Evolutionary conservation across 2,329 filamentous ascomycete genomes (phyloP), one percentile per base, ranked within the genome.

Genomic region (Beauveria bassiana): DNA sequence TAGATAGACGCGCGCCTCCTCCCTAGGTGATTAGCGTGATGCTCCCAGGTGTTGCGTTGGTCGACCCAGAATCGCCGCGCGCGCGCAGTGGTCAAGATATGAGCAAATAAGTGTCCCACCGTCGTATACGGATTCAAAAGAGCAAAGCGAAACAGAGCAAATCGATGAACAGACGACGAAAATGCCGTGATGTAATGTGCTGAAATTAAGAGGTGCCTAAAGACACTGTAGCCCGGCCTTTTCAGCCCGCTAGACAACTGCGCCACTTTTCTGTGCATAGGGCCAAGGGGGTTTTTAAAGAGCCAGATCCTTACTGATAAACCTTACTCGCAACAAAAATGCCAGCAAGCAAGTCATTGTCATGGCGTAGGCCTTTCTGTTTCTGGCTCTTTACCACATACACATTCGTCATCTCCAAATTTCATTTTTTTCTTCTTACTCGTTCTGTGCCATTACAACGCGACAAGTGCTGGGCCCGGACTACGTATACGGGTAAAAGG

Each of bases 251-350:
- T 50, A 50, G 54, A 46, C 20, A 18, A 18, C 5, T 43, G 56
- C 56, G 56, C 56, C 56, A 59, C 56, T 59, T 59, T 59, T 58
- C 55, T 34, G 7, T 20, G 31, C 45, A 26, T 18, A 42, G 24
- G 20, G 28, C 40, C 18, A 14, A 20, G 31, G 6, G 20, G 22
- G 22, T 40, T 28, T 42, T 5, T 5, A 3, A 5, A 1, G 20
- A 26, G 45, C 14, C 5, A 7, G 22, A 24, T 24, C 16, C 20
- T 16, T 14, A 31, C 28, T 31, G 28, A 31, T 14, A 6, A 26
- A 24, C 34, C 16, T 26, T 47, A 6, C 6, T 24, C 8, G 45
- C 6, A 22, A 3, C 12, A 46, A 46, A 46, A 46, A 46, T 22
- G n/a, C 14, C 45, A 20, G 6, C 10, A 7, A 46, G 24, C 14